These are phyloP conservation scores for Ophiocordyceps camponoti-leonardi DNA, from an alignment of 2,329 filamentous ascomycete species.

Conservation along the genomic window DNA sequence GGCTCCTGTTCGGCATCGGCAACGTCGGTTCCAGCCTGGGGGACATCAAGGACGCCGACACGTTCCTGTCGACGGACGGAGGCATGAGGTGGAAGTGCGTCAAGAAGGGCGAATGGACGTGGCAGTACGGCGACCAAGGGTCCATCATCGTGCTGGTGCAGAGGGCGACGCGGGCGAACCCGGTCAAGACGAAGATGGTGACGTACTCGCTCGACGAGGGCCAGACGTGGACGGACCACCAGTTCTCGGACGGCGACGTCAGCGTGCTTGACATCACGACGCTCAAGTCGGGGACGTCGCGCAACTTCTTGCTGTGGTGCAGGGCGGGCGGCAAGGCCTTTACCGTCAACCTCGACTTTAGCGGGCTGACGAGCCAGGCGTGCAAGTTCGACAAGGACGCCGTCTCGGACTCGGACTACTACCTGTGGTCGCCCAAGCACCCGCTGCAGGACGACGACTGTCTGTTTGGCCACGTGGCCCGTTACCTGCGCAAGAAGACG, in stretches of 20 bases:
- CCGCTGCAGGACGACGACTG: constrained; percentile 64
- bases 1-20: constrained; percentile 77
- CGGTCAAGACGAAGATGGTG: constrained; percentile 48
- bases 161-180: constrained; percentile 48
- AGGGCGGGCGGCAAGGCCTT: constrained; percentile 38
- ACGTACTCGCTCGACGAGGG: constrained; percentile 74
- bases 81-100: constrained; percentile 75
- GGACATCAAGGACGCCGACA: constrained; percentile 56
- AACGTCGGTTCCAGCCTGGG: constrained; percentile 66
- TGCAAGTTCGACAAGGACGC: constrained; percentile 51
- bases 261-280: constrained; percentile 70
- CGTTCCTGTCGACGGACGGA: constrained; percentile 83
- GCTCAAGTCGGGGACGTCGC: constrained; percentile 71
- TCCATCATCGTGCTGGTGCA: constrained; percentile 80
- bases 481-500: constrained; percentile 82
- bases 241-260: constrained; percentile 57
- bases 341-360: constrained; percentile 79
- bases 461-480: constrained; percentile 77
- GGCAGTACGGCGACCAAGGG: constrained; percentile 92
- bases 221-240: constrained; percentile 55
- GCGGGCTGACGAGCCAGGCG: constrained; percentile 53
- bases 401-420: constrained; percentile 47
- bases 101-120: constrained; percentile 77
- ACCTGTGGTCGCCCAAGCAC: constrained; percentile 75
- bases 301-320: constrained; percentile 87